These are phyloP conservation scores for Corylus americana DNA, from an alignment of 306 rosid species.

Conservation along the genomic window DNA sequence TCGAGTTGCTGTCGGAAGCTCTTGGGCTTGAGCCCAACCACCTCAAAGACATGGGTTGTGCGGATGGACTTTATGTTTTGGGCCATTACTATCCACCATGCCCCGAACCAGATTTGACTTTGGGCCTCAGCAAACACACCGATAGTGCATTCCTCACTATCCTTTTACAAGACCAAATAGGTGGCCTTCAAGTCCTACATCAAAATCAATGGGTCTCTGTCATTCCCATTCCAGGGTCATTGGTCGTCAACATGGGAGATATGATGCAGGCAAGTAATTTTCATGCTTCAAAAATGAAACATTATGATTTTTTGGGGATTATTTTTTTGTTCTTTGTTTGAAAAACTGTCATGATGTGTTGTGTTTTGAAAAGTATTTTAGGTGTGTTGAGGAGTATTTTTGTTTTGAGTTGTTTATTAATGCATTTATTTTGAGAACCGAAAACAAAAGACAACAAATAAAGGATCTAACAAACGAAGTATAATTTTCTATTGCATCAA, in stretches of 20 bases:
- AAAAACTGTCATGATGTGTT: no score
- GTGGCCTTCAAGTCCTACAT: slow-evolving; percentile 16
- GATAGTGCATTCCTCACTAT: not conserved
- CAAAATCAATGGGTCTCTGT: slow-evolving; percentile 11
- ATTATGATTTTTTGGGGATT: no score
- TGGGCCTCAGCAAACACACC: not conserved
- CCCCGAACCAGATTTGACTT: slow-evolving; percentile 8
- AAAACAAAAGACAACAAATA: no score
- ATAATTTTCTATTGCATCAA: no score
- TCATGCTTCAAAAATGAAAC: not conserved
- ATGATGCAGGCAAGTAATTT: slow-evolving; percentile 1
- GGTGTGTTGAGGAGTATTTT: no score
- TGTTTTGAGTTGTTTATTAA: no score
- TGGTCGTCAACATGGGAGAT: not conserved
- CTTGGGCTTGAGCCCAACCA: slow-evolving; percentile 1
- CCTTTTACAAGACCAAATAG: slow-evolving; percentile 7
- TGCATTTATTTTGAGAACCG: no score
- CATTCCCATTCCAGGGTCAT: not conserved
- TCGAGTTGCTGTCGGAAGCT: slow-evolving; percentile 11
- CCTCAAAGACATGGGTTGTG: slow-evolving; percentile 10
- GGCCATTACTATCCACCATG: slow-evolving; percentile 13
- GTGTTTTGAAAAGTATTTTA: no score
- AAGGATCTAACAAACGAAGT: no score
- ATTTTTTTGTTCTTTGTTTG: no score
- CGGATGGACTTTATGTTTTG: not conserved